Conservation (phyloP, 2,329 filamentous ascomycete species). For the Aurifilum marmelostoma region DNA sequence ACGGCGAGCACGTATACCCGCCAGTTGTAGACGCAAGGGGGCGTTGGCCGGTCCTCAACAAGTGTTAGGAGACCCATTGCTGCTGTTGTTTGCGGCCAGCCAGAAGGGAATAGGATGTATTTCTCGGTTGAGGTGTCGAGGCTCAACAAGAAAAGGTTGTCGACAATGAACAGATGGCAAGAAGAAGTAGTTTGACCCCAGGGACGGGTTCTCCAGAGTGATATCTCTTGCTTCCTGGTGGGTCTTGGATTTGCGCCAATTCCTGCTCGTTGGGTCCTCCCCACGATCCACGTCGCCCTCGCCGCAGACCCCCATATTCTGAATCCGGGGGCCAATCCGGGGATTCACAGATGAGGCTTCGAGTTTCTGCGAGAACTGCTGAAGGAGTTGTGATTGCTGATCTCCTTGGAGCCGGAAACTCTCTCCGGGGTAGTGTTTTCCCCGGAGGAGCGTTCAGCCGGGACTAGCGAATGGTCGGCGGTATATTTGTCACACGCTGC, state of each 20-base stretch:
- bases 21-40: slow-evolving; percentile 59
- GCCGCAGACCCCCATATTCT: slow-evolving; percentile 9
- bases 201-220: not conserved
- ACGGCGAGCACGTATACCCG: slow-evolving; percentile 54
- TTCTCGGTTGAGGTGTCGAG: not conserved
- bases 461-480: slow-evolving; percentile 7
- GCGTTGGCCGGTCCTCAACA: slow-evolving; percentile 60
- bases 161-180: not conserved
- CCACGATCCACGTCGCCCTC: slow-evolving; percentile 13
- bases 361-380: not conserved
- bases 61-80: slow-evolving; percentile 34
- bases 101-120: not conserved
- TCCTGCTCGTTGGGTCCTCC: slow-evolving; percentile 4
- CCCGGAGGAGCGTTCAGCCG: slow-evolving; percentile 14
- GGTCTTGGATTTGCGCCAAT: not conserved
- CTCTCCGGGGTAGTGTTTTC: slow-evolving; percentile 13
- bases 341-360: slow-evolving; percentile 13
- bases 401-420: slow-evolving; percentile 1
- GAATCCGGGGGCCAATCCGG: slow-evolving; percentile 13
- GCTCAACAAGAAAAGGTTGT: not conserved
- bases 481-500: slow-evolving; percentile 15
- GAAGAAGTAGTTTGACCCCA: not conserved
- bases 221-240: slow-evolving; percentile 8
- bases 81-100: slow-evolving; percentile 2
- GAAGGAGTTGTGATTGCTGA: not conserved